Evolutionary conservation across 2,329 filamentous ascomycete species (phyloP).

Genomic region (Diaporthe sp.): DNA sequence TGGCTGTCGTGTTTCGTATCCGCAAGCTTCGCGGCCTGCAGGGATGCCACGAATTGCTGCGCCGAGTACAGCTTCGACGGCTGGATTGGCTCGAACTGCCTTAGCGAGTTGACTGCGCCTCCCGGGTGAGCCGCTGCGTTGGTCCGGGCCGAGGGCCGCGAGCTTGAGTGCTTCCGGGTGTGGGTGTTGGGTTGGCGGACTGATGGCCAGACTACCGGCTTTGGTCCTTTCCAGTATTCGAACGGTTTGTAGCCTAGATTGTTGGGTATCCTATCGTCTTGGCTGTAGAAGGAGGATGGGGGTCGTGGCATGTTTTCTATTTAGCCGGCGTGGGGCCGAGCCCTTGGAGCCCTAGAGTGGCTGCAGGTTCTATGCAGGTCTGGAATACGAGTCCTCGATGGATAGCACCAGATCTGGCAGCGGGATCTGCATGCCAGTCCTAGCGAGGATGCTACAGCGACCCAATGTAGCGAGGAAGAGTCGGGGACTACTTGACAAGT

Average conservation of each 20-base stretch:
- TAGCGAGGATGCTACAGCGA: not conserved
- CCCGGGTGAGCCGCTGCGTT: not conserved
- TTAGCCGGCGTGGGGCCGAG: constrained; percentile 25
- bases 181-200: constrained; percentile 29
- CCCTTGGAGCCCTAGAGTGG: constrained; percentile 7
- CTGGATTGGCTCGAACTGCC: constrained; percentile 29
- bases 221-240: constrained; percentile 46
- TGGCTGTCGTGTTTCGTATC: constrained; percentile 30
- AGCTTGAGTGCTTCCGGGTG: constrained; percentile 22
- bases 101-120: not conserved
- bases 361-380: constrained; percentile 4
- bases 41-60: constrained; percentile 9
- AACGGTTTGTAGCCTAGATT: constrained; percentile 44
- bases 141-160: not conserved
- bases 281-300: constrained; percentile 31
- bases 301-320: constrained; percentile 24
- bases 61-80: constrained; percentile 28
- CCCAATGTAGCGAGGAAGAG: not conserved
- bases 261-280: constrained; percentile 29
- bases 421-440: constrained; percentile 24
- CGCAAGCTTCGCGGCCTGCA: constrained; percentile 25
- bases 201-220: constrained; percentile 34
- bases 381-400: constrained; percentile 4
- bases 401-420: constrained; percentile 18
- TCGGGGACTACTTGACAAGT: constrained; percentile 20